Evolutionary conservation across 208 protist genomes (phyloP).

Genomic region (Acanthamoeba royreba): DNA sequence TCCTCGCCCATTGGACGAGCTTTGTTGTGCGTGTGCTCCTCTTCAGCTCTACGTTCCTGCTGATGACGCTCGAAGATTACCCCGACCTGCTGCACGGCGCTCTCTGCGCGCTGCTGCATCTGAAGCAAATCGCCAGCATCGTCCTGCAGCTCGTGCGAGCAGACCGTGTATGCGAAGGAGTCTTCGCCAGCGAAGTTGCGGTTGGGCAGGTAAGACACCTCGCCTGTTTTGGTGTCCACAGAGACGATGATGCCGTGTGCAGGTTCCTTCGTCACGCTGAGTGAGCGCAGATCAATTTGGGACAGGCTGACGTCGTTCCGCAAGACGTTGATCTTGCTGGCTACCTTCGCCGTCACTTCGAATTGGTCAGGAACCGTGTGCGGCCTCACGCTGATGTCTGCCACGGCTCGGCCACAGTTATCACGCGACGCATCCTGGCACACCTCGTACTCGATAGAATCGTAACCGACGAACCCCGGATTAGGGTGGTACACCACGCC

Average conservation of each 20-base stretch:
- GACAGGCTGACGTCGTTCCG: not conserved
- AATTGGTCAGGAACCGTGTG: not conserved
- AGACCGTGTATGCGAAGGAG: not conserved
- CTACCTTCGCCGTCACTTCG: not conserved
- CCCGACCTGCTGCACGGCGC: not conserved
- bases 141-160: not conserved
- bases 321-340: not conserved
- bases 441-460: conserved; percentile 35
- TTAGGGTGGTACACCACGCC: not conserved
- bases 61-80: not conserved
- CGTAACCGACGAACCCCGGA: not conserved
- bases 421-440: not conserved
- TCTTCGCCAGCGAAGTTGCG: conserved; percentile 14
- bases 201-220: not conserved
- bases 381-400: not conserved
- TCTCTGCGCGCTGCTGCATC: not conserved
- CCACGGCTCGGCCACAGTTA: not conserved
- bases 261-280: not conserved
- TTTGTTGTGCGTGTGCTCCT: not conserved
- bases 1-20: not conserved
- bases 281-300: not conserved
- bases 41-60: not conserved
- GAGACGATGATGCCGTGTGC: not conserved
- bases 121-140: not conserved
- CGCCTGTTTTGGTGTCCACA: not conserved